phyloP scores from a whole-genome alignment of 2,329 filamentous ascomycete genomes.

The Dissoconium aciculare region DNA sequence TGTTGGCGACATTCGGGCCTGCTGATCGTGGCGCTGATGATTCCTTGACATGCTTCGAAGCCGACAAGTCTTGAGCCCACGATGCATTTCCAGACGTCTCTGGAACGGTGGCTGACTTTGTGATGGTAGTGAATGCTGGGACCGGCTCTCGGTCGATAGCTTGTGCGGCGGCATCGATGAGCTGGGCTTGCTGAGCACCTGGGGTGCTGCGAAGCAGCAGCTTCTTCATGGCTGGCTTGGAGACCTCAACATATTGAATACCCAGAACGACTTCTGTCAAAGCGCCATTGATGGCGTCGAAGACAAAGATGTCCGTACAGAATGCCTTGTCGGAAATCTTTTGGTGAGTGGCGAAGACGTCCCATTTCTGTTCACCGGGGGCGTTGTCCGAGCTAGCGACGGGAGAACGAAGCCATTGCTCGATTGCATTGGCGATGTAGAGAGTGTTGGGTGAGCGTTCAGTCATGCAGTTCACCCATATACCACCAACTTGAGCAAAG shows the following conservation, averaged over 20 bases:
- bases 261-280: constrained; percentile 1
- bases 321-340: constrained; percentile 1
- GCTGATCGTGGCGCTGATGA: too few species aligned
- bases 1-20: background rate
- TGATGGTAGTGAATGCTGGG: background rate
- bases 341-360: constrained; percentile 1
- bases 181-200: background rate
- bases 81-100: background rate
- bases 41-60: background rate
- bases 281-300: background rate
- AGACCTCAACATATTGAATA: background rate
- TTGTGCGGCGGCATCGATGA: background rate
- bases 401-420: too few species aligned
- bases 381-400: too few species aligned
- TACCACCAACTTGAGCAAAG: background rate
- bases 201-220: background rate
- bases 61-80: background rate
- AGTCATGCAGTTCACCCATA: constrained; percentile 1
- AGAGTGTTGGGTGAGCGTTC: background rate
- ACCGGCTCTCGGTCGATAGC: constrained; percentile 1
- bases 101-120: background rate
- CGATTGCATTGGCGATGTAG: background rate
- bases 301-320: constrained; percentile 1
- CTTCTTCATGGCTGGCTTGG: background rate
- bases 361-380: background rate